Base-by-base conservation (phyloP, 192 early-diverging fungal species). In the Mortierella claussenii region DNA sequence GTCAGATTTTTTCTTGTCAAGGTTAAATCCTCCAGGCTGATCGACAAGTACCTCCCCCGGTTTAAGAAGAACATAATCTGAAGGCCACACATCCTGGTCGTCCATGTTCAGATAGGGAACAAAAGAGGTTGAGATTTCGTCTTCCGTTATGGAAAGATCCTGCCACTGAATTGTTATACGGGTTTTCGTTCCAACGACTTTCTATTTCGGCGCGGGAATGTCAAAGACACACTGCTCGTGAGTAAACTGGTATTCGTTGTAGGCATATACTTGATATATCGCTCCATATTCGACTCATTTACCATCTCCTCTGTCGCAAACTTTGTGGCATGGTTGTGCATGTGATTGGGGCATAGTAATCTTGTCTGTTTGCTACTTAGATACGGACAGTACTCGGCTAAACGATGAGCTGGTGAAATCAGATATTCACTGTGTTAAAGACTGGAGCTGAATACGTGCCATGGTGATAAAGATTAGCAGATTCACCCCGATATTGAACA, bases 11-110 rank as follows among this genome's bases (percentile, higher is more conserved):
- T 68, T 79, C 26, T 51, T 48, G 60, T 80, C 76, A 17, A 75
- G 67, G 9, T 50, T 58, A 10, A 75, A 42, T 5, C 65, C 71
- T 6, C 68, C 78, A 6, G 62, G 68, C 17, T 67, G 61, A 40
- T 80, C 60, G 37, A 57, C 57, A 17, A 76, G 26, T 0, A 76
- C 64, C 32, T 82, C 78, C 12, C 68, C 79, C 7, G 48, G 9
- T 27, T 80, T 79, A n/a, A 73, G 31, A 8, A 79, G 54, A 6
- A 79, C 69, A 55, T 80, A 80, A 49, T 82, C 81, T 0, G 69
- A 49, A 4, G 81, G 81, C 81, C 81, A 82, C 6, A 82, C 78
- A 36, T 78, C 78, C 58, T 79, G 78, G 32, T 82, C 81, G 47
- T 82, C 81, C 24, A 82, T 66, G 31, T 76, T 80, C 20, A 82